Base-by-base conservation (phyloP, 495 filamentous ascomycete genomes). In the Chlorociboria aeruginascens region DNA sequence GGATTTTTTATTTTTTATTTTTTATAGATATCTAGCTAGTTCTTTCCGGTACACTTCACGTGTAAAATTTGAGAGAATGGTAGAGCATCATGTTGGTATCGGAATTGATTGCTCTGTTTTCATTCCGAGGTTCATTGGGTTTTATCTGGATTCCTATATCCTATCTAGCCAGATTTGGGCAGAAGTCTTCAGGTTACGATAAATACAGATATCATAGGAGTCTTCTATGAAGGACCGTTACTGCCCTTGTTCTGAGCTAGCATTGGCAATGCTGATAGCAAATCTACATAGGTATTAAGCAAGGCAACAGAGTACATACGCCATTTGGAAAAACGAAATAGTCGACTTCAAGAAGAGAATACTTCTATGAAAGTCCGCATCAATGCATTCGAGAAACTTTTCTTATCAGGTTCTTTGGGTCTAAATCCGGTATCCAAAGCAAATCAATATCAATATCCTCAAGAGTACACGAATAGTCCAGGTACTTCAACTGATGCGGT, bases 241-340 rank as follows among this genome's bases (percentile, higher is more conserved):
- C 20, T 25, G 20, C 4, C 20, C 20, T 25, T 25, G 20, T 25
- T 25, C 20, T 25, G 20, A 25, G 20, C 20, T 25, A 7, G 13
- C 44, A 9, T 46, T 9, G 13, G 16, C 10, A 20, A 20, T 43
- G 28, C 46, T 49, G 32, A 42, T 46, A 31, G 20, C 28, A 43
- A 8, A 25, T 8, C 34, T 12, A 11, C 29, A 10, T 46, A 76
- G 74, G 69, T 95, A 43, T 67, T 98, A 14, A 83, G 85, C 31
- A 96, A 96, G 63, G 90, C 90, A 9, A 95, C 89, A 12, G 90
- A 96, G 58, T 96, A 98, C 55, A 98, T 98, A 55, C 73, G 81
- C 17, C 87, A 96, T 66, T 65, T 98, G 8, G 92, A 98, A 63
- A 89, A 88, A 61, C 79, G 87, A 3, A 92, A 93, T 57, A 83